Evolutionary conservation across 2,329 filamentous ascomycete species (phyloP), one percentile per base, ranked within the genome.

Genomic region (Colletotrichum aenigma): DNA sequence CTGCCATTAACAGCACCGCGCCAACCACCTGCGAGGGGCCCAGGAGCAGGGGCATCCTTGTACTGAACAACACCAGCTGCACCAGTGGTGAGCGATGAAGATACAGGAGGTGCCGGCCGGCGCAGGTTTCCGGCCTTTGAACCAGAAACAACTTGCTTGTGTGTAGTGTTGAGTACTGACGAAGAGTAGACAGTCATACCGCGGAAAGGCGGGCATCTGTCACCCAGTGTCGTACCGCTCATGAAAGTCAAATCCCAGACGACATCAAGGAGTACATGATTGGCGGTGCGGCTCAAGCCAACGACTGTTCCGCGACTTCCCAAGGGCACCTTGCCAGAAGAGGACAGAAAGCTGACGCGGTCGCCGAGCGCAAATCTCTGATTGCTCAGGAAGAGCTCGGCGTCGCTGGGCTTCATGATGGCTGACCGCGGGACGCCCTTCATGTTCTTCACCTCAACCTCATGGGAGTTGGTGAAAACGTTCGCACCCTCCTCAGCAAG

Each of bases 231-330:
- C 3, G 96, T 98, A 77, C 97, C 97, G 81, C 96, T 98, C 96
- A 99, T 98, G 85, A 99, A 99, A 1, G 95, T 94, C 15, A 92
- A 91, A 83, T 99, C 97, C 85, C 98, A 99, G 9, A 99, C 93
- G 73, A 98, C 91, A 83, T 99, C 97, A 48, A 99, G 89, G 74
- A 98, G 89, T 62, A 95, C 91, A 30, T 93, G 94, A 71, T 95
- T 94, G 24, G 96, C 90, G 34, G 96, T 98, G 71, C 95, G 94
- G 76, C 96, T 98, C 82, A 98, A 94, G 43, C 97, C 97, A 72
- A 98, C 94, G n/a, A 99, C 95, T 2, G 97, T 98, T 80, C 97
- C 97, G 70, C 94, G 92, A 69, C 94, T 94, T 43, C 94, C 96
- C 80, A 99, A 97, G 2, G 97, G 97, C 2, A 99, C 96, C 82